Base-by-base conservation (phyloP, 2,329 filamentous ascomycete species). In the Aspergillus chevalieri region DNA sequence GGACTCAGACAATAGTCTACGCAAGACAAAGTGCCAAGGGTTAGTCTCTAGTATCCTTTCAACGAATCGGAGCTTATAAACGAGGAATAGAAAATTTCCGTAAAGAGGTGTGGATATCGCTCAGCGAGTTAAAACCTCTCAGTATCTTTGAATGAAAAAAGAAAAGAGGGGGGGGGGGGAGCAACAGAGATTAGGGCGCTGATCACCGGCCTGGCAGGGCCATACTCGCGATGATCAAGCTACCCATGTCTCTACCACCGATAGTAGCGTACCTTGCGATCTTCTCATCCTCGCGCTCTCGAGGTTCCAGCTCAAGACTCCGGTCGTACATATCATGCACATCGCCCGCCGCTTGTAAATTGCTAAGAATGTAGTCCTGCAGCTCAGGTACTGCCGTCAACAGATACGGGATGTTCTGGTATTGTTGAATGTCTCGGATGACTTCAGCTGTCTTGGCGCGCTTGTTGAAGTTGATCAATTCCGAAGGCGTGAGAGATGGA, bases 271-370 rank as follows among this genome's bases (percentile, higher is more conserved):
- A 95, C 91, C 93, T 94, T 67, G 95, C 92, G 78, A 98, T 97
- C 80, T 97, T 97, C 75, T 98, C 93, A 67, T 98, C 93, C 75
- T 98, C 93, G 63, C 93, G 82, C 76, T 98, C 93, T 63, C 93
- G 82, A 55, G 93, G 93, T 70, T 98, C 93, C 52, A 98, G 85
- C 64, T 85, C 80, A 73, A 98, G 77, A 74, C 90, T 95, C 78
- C 91, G 91, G 71, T 97, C 91, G 76, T 97, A 98, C 93, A 97
- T 97, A 77, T 97, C 92, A 70, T 97, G 91, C 55, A 98, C 93
- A 68, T 97, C 92, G 47, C 90, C 88, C 3, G 93, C 92, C 26
- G 86, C 86, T 73, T 94, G 87, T 87, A 97, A 95, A 69, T 97
- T 96, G 68, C 85, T 91, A 59, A 96, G 74, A 57, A 98, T 95